Percentiles rank a stretch among this genome's conserved stretches.
These are phyloP conservation scores for Fusarium verrucosum DNA, from an alignment of 2,329 filamentous ascomycete species.

Conservation along the genomic window DNA sequence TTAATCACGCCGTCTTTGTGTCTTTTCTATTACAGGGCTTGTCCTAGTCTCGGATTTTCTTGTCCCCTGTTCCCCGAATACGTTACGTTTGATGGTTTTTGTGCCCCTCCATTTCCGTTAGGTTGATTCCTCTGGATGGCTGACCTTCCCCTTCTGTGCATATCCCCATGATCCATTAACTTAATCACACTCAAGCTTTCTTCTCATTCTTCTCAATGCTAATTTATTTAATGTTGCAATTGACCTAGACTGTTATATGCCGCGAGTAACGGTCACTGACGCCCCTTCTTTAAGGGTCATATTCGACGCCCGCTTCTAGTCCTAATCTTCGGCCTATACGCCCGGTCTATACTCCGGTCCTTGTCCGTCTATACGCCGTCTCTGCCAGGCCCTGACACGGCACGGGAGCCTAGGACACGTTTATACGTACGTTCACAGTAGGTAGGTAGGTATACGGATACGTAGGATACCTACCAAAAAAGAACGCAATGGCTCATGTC, in stretches of 20 bases:
- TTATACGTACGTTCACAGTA: not conserved
- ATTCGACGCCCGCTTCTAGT: constrained; percentile 10
- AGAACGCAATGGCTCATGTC: not conserved
- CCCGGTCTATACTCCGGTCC: constrained; percentile 16
- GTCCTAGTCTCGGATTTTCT: constrained; percentile 17
- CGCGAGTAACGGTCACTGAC: not conserved
- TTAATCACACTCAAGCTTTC: not conserved
- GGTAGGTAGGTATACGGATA: not conserved
- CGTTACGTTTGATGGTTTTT: constrained; percentile 6
- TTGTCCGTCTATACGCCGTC: constrained; percentile 19
- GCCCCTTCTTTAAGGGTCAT: constrained; percentile 9
- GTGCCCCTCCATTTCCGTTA: constrained; percentile 8
- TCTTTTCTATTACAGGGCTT: not conserved
- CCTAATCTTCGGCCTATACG: not conserved
- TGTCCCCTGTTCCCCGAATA: constrained; percentile 32
- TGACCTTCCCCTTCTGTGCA: constrained; percentile 36
- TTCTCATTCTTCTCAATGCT: not conserved
- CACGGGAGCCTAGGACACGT: not conserved
- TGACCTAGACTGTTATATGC: not conserved
- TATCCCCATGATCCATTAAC: constrained; percentile 6
- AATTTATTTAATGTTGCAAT: not conserved
- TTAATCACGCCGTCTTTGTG: not conserved
- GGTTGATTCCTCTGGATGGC: constrained; percentile 8
- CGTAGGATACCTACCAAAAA: not conserved
- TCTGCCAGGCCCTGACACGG: not conserved